Base-by-base conservation (phyloP, 83 land plant species). In the Picea abies region DNA sequence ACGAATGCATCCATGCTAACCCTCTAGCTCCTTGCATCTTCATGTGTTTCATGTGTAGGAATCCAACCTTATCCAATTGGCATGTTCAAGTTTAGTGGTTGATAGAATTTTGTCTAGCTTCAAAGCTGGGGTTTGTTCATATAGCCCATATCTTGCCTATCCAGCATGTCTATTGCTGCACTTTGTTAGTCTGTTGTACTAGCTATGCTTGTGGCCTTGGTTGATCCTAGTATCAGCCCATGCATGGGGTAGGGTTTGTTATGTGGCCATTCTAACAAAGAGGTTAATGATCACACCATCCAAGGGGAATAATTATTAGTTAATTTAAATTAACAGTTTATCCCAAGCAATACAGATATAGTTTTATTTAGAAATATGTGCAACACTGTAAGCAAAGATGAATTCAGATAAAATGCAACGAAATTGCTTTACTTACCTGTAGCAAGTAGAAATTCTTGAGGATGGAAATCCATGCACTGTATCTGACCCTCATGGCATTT, bases 371-470 rank as follows among this genome's bases (percentile, higher is more conserved):
- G 17, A 69, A 41, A 73, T n/a, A n/a, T 22, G 10, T 52, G 56
- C 60, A 47, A 73, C 4, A 73, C 47, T 47, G 3, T 19, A 44
- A 39, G 23, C 14, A 23, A 47, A 16, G 19, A n/a, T 9, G 22
- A 20, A 47, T 73, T 44, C 49, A 61, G 39, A 4, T 15, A 60
- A 77, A 47, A 78, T 22, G 63, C 60, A 52, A 41, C 12, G 22
- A 15, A 49, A 75, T 63, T 35, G 32, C 16, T 23, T 25, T 26
- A 25, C 80, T 76, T 78, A 96, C 99, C 98, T 91, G 98, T 93
- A 9, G 97, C 99, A 65, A 97, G 86, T 19, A 97, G 92, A 85
- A 97, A 97, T 80, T 97, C 99, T 80, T 94, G 94, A 20, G 99
- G 98, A 89, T 97, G 99, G 76, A 97, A 97, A 82, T 97, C 99